phyloP scores from a whole-genome alignment of 2,329 filamentous ascomycete species.

The Sporothrix protearum region DNA sequence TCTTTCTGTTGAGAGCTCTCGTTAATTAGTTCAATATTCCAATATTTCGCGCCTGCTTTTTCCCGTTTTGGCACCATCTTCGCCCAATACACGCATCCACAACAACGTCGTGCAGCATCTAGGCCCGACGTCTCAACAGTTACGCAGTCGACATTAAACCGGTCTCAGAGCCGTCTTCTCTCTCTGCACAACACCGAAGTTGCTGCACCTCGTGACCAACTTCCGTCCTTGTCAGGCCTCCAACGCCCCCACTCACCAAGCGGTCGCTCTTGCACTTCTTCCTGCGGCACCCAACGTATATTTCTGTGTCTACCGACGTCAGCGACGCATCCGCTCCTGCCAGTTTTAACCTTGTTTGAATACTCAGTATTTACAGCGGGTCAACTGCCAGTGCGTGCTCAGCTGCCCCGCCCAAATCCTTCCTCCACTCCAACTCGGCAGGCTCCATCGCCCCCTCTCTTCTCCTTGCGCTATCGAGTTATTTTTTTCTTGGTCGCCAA shows the following conservation, averaged over 20 bases:
- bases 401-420: not conserved
- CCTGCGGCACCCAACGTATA: not conserved
- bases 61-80: not conserved
- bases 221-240: not conserved
- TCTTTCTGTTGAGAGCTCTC: not conserved
- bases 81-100: not conserved
- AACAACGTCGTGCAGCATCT: not conserved
- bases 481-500: conserved; percentile 1
- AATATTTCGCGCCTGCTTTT: not conserved
- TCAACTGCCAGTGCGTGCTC: not conserved
- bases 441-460: not conserved
- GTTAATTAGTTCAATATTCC: not conserved
- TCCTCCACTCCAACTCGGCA: not conserved
- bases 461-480: conserved; percentile 5
- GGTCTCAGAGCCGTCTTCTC: not conserved
- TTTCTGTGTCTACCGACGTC: not conserved
- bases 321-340: not conserved
- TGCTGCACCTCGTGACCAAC: not conserved
- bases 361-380: not conserved
- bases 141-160: not conserved
- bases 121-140: not conserved
- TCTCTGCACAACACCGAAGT: not conserved
- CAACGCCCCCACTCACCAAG: not conserved
- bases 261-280: not conserved
- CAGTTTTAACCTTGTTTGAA: conserved; percentile 4